A percentile compares a stretch with the other conserved stretches of the same genome.
phyloP scores from a whole-genome alignment of 768 basidiomycete genomes.

The Piloderma croceum region DNA sequence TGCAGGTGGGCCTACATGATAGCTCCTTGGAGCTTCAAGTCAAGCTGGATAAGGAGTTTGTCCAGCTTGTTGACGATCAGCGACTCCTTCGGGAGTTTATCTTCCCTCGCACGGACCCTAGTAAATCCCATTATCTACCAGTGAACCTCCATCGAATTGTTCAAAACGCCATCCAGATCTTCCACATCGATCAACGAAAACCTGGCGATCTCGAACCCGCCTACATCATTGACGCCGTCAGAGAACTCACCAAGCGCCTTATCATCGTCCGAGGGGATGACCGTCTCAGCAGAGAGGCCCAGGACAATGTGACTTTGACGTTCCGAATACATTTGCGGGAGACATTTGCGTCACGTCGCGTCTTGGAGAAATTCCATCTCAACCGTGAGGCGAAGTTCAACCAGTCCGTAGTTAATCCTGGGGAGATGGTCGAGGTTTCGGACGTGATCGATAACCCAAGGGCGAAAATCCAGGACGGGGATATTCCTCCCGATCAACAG shows the following conservation, averaged over 20 bases:
- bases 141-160: slow-evolving; percentile 95
- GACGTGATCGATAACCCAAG: too few species aligned
- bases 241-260: too few species aligned
- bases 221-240: too few species aligned
- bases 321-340: slow-evolving; percentile 93
- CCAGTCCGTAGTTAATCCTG: too few species aligned
- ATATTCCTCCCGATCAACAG: too few species aligned
- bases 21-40: too few species aligned
- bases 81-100: slow-evolving; percentile 64
- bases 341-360: slow-evolving; percentile 79
- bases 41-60: slow-evolving; percentile 63
- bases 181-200: slow-evolving; percentile 87
- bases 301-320: slow-evolving; percentile 82
- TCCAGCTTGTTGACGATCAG: slow-evolving; percentile 67
- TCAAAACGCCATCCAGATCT: slow-evolving; percentile 89
- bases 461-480: too few species aligned
- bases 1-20: slow-evolving; percentile 87
- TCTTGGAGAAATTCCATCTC: slow-evolving; percentile 83
- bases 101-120: slow-evolving; percentile 64
- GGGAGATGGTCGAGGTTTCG: too few species aligned
- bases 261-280: too few species aligned
- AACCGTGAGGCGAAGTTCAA: slow-evolving; percentile 86
- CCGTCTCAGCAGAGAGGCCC: too few species aligned
- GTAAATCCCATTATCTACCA: slow-evolving; percentile 77
- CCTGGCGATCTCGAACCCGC: slow-evolving; percentile 87